Evolutionary conservation across 2,329 filamentous ascomycete genomes (phyloP), one percentile per base, ranked within the genome.

Genomic region (Diplocarpon rosae): DNA sequence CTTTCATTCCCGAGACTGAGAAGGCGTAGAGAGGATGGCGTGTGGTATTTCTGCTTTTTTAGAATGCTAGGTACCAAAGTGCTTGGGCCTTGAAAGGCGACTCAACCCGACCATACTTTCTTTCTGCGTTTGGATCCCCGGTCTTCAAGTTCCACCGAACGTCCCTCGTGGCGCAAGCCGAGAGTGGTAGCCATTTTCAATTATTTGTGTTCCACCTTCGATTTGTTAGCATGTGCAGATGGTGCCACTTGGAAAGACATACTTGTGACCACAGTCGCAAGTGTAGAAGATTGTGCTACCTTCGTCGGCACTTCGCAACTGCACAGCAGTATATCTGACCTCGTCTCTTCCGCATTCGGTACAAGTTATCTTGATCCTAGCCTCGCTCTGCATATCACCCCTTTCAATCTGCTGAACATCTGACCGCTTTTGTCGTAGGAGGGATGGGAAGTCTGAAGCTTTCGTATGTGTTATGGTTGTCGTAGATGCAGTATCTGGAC

Each of bases 251-350:
- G 10, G 8, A 20, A 3, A 2, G 10, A 65, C 79, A 56, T 75
- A 89, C 83, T 84, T 89, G 66, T 86, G 71, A 47, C 86, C 85
- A 62, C 89, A 95, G 46, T 88, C 79, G 66, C 89, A 95, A 48
- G 74, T 82, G 66, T 87, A 95, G 60, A 95, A 93, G 43, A 95
- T 78, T 0, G 90, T 95, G 53, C 83, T 86, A 49, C 92, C 92
- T 76, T 96, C 90, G 63, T 98, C 92, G 43, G 90, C 92, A 70
- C 88, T 81, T 56, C 90, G 82, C 58, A 95, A 69, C 63, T 98
- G 92, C 49, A 87, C 78, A 2, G 83, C 83, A 39, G 86, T 84
- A 63, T 82, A 96, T 56, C 80, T 83, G 64, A 96, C 87, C 61
- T 94, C 82, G 42, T 79, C 80, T 42, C 79, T 72, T 13, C 83